Conservation (phyloP, 1,284 basidiomycete genomes). For the Pyrrhoderma noxium region DNA sequence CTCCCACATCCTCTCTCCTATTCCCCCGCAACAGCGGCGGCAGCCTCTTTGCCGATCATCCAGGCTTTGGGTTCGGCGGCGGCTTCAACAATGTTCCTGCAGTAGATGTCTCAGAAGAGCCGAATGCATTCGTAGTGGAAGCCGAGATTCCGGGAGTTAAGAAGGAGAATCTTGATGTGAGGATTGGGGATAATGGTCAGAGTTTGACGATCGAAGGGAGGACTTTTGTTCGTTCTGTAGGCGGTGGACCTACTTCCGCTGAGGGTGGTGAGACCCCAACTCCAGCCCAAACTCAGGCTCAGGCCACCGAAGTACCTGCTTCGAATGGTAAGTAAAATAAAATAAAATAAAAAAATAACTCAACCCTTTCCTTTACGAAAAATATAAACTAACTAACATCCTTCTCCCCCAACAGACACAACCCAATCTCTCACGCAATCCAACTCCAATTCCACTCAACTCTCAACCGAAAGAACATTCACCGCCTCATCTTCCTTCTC, state of each 20-base stretch:
- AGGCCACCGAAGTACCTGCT: no score
- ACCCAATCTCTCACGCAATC: conserved; percentile 27
- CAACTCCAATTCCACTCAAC: conserved; percentile 35
- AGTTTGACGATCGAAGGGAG: conserved; percentile 68
- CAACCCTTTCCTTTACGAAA: neutral
- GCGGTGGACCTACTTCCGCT: neutral
- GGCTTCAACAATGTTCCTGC: conserved; percentile 35
- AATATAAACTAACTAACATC: neutral
- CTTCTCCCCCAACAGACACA: conserved; percentile 15
- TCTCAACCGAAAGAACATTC: conserved; percentile 53
- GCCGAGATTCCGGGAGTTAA: conserved; percentile 74
- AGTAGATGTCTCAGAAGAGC: conserved; percentile 60
- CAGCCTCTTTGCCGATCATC: conserved; percentile 37
- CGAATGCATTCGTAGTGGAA: conserved; percentile 58
- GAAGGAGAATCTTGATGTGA: conserved; percentile 68
- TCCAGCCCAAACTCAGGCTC: conserved; percentile 1
- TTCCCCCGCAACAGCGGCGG: conserved; percentile 22
- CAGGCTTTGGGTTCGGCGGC: conserved; percentile 35
- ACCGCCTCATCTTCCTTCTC: conserved; percentile 49
- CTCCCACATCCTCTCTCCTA: conserved; percentile 28
- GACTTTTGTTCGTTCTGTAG: conserved; percentile 29
- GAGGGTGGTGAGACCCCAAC: neutral
- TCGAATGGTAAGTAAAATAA: neutral
- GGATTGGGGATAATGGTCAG: conserved; percentile 59
- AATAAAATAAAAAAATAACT: no score